Conservation (phyloP, 768 basidiomycete species). For the Russula olivacea region DNA sequence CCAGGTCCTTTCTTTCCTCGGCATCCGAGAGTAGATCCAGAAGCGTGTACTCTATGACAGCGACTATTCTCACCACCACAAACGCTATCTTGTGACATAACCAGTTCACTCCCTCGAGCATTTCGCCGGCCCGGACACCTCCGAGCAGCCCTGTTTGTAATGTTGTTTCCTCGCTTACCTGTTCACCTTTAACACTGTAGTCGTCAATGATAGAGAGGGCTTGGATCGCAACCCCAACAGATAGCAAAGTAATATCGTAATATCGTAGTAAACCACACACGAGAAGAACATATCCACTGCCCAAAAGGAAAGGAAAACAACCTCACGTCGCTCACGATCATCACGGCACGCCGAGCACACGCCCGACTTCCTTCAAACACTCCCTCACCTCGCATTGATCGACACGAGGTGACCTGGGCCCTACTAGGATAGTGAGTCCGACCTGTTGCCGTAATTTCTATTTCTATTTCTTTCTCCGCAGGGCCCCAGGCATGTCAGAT, state of each 20-base stretch:
- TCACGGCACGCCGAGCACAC: slow-evolving; percentile 57
- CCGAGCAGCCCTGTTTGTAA: too few relatives aligned
- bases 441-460: neutral
- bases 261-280: neutral
- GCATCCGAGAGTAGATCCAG: too few relatives aligned
- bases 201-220: too few relatives aligned
- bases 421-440: neutral
- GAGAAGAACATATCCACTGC: neutral
- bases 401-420: slow-evolving; percentile 33
- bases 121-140: too few relatives aligned
- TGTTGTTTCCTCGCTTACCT: too few relatives aligned
- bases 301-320: too few relatives aligned
- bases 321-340: slow-evolving; percentile 11
- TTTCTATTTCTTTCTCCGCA: neutral
- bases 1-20: too few relatives aligned
- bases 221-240: neutral
- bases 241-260: neutral
- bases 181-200: too few relatives aligned
- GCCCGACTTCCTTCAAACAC: slow-evolving; percentile 64
- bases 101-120: too few relatives aligned
- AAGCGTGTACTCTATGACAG: too few relatives aligned
- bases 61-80: too few relatives aligned
- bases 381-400: slow-evolving; percentile 62
- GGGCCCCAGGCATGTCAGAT: neutral
- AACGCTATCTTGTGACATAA: too few relatives aligned